Percentiles rank a stretch among this genome's conserved stretches.
Evolutionary conservation across 805 yeast genomes (phyloP).

Genomic region (Candida hispaniensis): DNA sequence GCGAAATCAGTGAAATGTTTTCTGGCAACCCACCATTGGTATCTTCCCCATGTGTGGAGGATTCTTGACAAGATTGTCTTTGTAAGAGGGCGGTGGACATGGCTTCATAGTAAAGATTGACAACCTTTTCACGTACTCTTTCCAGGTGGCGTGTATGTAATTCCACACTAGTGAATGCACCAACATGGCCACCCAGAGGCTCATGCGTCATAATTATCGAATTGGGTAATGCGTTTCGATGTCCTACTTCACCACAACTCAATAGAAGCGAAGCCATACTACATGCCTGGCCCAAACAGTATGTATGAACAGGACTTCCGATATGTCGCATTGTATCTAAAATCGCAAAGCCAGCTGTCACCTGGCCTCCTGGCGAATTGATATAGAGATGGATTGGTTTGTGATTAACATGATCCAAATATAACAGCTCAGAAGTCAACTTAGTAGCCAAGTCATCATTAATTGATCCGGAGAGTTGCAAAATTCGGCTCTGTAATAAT

Average conservation of each 20-base stretch:
- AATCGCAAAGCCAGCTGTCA: constrained; percentile 12
- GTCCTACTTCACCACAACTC: constrained; percentile 6
- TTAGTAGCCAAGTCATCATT: constrained; percentile 12
- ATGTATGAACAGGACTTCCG: constrained; percentile 6
- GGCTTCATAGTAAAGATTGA: constrained; percentile 7
- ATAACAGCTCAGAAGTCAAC: constrained; percentile 5
- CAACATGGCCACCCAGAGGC: constrained; percentile 12
- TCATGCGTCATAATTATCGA: constrained; percentile 13
- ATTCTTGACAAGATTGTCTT: background rate
- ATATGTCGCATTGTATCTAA: constrained; percentile 14
- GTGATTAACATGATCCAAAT: constrained; percentile 4
- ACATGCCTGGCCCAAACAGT: constrained; percentile 12
- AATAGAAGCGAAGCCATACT: constrained; percentile 9
- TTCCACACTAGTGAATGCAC: constrained; percentile 9
- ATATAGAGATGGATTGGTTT: constrained; percentile 15
- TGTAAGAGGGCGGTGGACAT: constrained; percentile 1
- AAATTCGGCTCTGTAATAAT: constrained; percentile 7
- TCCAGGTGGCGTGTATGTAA: constrained; percentile 9
- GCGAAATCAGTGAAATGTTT: constrained; percentile 1
- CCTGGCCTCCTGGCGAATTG: constrained; percentile 14
- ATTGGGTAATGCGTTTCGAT: constrained; percentile 9
- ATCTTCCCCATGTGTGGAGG: background rate
- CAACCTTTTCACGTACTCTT: constrained; percentile 1
- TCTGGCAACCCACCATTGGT: background rate
- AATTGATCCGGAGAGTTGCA: constrained; percentile 8